Evolutionary conservation across 805 yeast genomes (phyloP), one percentile per base, ranked within the genome.

Genomic region (Candida saitoana): DNA sequence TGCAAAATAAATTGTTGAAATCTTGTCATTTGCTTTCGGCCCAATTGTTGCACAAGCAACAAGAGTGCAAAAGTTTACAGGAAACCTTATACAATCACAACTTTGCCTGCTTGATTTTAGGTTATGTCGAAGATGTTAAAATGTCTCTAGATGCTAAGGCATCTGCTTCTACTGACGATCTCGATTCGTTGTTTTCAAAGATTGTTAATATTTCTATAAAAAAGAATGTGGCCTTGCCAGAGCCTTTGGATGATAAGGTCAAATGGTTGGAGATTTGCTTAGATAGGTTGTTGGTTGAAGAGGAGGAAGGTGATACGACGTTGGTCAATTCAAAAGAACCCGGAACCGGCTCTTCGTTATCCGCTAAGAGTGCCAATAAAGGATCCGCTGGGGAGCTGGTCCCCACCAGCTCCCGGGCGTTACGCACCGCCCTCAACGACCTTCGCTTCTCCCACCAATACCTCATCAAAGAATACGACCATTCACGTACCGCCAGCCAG

Each of bases 401-500:
- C 27, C 27, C 27, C 6, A 22, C 6, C 11, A 22, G 27, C 27
- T 11, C 11, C 9, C 9, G 6, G 9, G 6, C 36, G 4, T 19
- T 30, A 12, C 38, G 71, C 48, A 77, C 84, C 0, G 88, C 89
- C 0, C 63, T 84, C 38, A 74, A 71, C 42, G 93, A 84, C 56
- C 65, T 84, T 40, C 80, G 83, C 49, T 76, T 84, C 55, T 84
- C 88, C 2, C 88, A 84, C 57, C 79, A 73, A 45, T 84, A 82
- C 54, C 63, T 84, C 41, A 73, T 83, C 2, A 78, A 79, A 53
- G 86, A 82, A 50, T 84, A 74, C 51, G 85, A 82, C 48, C 77
- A 79, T 45, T 85, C 84, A 41, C 70, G 84, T 42, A 73, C 73
- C 12, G 76, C 74, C 45, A 77, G 81, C 42, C 58, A 68, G 39